phyloP scores from a whole-genome alignment of 2,329 filamentous ascomycete species.

The Talaromyces sp. region DNA sequence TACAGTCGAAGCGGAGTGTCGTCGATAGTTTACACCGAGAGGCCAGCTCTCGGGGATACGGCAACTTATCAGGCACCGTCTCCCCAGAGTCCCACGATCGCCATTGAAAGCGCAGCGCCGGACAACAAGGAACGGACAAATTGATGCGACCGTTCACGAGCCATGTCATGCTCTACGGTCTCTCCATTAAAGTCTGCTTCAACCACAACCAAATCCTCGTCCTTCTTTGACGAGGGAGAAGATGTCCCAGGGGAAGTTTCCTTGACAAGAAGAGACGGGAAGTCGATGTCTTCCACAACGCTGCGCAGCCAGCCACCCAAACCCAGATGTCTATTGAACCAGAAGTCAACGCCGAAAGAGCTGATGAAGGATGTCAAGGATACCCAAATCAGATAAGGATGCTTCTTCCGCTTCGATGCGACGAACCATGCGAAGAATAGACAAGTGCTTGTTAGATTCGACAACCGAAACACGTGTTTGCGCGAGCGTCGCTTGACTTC shows the following conservation, averaged over 20 bases:
- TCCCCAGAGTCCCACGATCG: slow-evolving; percentile 47
- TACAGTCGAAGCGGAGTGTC: slow-evolving; percentile 10
- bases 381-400: slow-evolving; percentile 89
- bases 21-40: slow-evolving; percentile 5
- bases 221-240: slow-evolving; percentile 29
- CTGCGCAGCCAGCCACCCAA: slow-evolving; percentile 31
- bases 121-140: slow-evolving; percentile 34
- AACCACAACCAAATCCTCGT: slow-evolving; percentile 33
- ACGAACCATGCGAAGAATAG: slow-evolving; percentile 73
- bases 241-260: slow-evolving; percentile 14
- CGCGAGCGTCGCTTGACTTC: slow-evolving; percentile 60
- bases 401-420: slow-evolving; percentile 67
- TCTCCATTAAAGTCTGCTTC: slow-evolving; percentile 44
- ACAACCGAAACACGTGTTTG: slow-evolving; percentile 62
- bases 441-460: slow-evolving; percentile 62
- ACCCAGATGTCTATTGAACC: slow-evolving; percentile 63
- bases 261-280: slow-evolving; percentile 17
- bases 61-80: slow-evolving; percentile 30
- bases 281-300: slow-evolving; percentile 42
- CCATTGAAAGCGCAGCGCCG: slow-evolving; percentile 42
- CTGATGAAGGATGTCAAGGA: slow-evolving; percentile 54
- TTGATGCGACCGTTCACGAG: slow-evolving; percentile 37
- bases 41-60: slow-evolving; percentile 11
- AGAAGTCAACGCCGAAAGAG: slow-evolving; percentile 58
- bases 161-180: slow-evolving; percentile 41